Base-by-base conservation (phyloP, 495 filamentous ascomycete genomes). In the Copromyces sp. region DNA sequence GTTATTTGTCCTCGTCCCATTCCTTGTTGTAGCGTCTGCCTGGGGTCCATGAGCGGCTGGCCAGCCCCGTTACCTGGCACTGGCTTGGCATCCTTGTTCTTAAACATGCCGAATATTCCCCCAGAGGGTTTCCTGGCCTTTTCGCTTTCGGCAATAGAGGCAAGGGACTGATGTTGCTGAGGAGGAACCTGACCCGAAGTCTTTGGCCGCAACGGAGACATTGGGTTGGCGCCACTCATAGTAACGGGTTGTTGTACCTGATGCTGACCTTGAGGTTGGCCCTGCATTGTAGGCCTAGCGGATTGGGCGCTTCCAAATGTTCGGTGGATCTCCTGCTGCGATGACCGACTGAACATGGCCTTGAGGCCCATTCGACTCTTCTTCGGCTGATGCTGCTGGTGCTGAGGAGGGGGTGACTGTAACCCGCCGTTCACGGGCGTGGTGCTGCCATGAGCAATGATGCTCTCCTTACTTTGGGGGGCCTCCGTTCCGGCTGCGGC, bases 321-420 rank as follows among this genome's bases (percentile, higher is more conserved):
- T 47, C 68, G 69, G 4, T 32, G 14, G 32, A 16, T 35, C 7
- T 74, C 73, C 17, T 71, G 70, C 20, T 35, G 39, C 39, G 44
- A 65, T 68, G 76, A 72, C 2, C 75, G 71, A 9, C 39, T 69
- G 39, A 82, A 78, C 65, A 78, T 76, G 37, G 73, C 74, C 20
- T 79, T 78, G 17, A 82, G 69, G 2, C 75, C 76, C 20, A 80
- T 80, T 70, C 81, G 77, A 3, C 81, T 74, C 72, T 82, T 82
- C 74, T 81, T 80, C 0, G 79, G 77, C 9, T 53, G 47, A 39
- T 32, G 32, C 61, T 78, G 40, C 71, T 78, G 8, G 78, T 72
- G 68, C 4, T 76, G 76, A 35, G 71, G 45, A 11, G 70, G 70
- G 11, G 72, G 38, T 12, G 71, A 44, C 38, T 72, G 70, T 40